Evolutionary conservation across 2,329 filamentous ascomycete species (phyloP).

Genomic region (Xylariaceae sp.): DNA sequence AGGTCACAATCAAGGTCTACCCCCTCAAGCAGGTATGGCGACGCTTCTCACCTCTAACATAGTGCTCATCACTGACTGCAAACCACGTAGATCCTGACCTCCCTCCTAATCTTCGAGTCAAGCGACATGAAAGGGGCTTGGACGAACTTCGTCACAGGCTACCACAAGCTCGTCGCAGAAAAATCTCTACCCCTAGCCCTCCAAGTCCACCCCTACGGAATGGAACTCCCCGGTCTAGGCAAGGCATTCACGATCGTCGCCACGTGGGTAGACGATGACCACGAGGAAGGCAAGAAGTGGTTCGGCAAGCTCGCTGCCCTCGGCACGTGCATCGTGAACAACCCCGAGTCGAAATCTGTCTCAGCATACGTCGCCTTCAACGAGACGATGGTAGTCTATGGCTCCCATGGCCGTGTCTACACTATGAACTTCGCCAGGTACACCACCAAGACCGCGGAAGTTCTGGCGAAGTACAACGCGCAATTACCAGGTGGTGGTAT

Average conservation of each 20-base stretch:
- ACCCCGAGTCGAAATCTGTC: slow-evolving; percentile 14
- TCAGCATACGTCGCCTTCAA: slow-evolving; percentile 15
- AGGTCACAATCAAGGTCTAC: slow-evolving; percentile 37
- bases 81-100: not conserved
- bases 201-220: slow-evolving; percentile 26
- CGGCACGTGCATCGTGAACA: slow-evolving; percentile 17
- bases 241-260: slow-evolving; percentile 26
- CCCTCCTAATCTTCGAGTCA: slow-evolving; percentile 29
- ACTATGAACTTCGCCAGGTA: slow-evolving; percentile 24
- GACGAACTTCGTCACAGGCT: not conserved
- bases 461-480: slow-evolving; percentile 24
- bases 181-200: slow-evolving; percentile 1
- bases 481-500: slow-evolving; percentile 25
- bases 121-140: slow-evolving; percentile 23
- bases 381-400: slow-evolving; percentile 23
- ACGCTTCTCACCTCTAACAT: not conserved
- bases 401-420: slow-evolving; percentile 19
- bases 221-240: slow-evolving; percentile 31
- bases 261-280: slow-evolving; percentile 33
- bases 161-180: not conserved
- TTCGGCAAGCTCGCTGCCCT: slow-evolving; percentile 13
- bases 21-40: slow-evolving; percentile 27
- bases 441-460: slow-evolving; percentile 25
- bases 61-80: not conserved
- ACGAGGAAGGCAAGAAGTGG: slow-evolving; percentile 22